Conservation (phyloP, 768 basidiomycete species). For the Lactarius evosmus region DNA sequence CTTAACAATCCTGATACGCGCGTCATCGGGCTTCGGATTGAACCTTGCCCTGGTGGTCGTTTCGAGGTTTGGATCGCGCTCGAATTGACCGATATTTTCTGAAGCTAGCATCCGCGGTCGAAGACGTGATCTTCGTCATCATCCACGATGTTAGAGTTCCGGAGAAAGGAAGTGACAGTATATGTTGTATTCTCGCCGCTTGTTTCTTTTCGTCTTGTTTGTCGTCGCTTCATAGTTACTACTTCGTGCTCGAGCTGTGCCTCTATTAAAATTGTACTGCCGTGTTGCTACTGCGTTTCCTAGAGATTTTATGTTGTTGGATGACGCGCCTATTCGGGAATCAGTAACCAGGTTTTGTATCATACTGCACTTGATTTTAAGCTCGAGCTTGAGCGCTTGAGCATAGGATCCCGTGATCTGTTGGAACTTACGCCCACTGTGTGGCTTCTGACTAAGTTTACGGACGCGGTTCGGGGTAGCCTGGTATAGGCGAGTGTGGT, state of each 20-base stretch:
- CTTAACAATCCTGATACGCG: not conserved
- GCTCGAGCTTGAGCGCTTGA: no score
- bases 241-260: not conserved
- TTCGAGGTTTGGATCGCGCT: constrained; percentile 8
- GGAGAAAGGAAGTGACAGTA: not conserved
- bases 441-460: no score
- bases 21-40: not conserved
- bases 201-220: not conserved
- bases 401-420: no score
- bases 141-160: not conserved
- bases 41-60: not conserved
- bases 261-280: no score
- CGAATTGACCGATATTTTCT: not conserved
- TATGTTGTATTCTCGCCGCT: not conserved
- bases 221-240: not conserved
- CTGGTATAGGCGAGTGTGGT: no score
- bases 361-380: no score
- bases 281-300: no score
- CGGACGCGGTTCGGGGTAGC: no score
- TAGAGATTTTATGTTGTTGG: no score
- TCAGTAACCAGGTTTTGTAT: no score
- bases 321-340: no score
- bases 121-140: not conserved
- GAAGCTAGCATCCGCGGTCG: not conserved
- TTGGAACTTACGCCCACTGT: no score